phyloP scores from a whole-genome alignment of 2,329 filamentous ascomycete genomes.

The Falciphora oryzae region DNA sequence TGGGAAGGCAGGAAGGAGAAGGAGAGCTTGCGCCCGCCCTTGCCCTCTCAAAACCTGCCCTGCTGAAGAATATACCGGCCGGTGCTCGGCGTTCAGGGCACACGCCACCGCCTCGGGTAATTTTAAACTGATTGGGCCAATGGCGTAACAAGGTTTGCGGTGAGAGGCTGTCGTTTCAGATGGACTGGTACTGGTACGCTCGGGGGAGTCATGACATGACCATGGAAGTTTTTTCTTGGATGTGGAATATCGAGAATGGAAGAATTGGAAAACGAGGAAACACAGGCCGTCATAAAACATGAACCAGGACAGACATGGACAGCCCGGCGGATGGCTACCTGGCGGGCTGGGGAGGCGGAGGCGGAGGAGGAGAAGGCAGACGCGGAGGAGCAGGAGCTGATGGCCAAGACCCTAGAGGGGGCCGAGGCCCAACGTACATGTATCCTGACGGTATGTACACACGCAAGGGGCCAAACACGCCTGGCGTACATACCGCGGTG shows the following conservation, averaged over 20 bases:
- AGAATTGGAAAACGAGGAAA: not conserved
- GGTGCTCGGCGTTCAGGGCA: not conserved
- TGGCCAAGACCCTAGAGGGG: not conserved
- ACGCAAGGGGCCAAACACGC: not conserved
- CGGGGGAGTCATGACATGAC: not conserved
- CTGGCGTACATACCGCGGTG: not conserved
- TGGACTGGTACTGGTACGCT: not conserved
- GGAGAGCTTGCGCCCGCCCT: not conserved
- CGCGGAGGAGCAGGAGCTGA: not conserved
- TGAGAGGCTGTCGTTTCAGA: not conserved
- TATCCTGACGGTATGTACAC: not conserved
- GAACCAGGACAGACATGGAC: not conserved
- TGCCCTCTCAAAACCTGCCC: too few relatives aligned
- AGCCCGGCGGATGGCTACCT: too few relatives aligned
- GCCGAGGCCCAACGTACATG: not conserved
- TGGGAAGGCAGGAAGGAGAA: not conserved
- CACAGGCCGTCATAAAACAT: not conserved
- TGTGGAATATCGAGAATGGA: not conserved
- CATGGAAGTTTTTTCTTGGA: not conserved
- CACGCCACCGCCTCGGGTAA: not conserved
- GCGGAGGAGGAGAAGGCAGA: not conserved
- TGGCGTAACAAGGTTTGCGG: not conserved
- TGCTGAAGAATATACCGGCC: not conserved
- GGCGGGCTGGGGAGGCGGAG: not conserved
- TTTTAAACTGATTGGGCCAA: not conserved